phyloP scores from a whole-genome alignment of 306 rosid species.

The Quercus aquifolioides region DNA sequence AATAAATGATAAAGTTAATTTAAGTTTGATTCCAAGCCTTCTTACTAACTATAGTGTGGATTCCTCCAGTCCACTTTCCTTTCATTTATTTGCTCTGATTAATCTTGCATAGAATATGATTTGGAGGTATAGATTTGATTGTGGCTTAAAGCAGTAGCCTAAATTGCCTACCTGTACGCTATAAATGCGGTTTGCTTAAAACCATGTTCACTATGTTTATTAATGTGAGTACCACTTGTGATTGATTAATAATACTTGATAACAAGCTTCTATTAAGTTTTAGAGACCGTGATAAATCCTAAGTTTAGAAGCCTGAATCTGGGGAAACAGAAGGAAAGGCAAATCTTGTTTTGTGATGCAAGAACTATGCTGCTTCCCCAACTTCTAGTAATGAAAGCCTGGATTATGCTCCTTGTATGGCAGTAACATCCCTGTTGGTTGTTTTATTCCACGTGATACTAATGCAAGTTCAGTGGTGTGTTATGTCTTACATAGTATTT shows the following conservation, averaged over 20 bases:
- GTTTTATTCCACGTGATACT: neutral
- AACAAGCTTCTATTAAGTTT: neutral
- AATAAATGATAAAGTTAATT: no score
- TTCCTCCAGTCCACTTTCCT: no score
- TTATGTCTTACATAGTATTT: neutral
- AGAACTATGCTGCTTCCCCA: neutral
- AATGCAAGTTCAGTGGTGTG: neutral
- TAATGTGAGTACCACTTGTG: neutral
- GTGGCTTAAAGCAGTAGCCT: neutral
- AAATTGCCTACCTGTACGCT: neutral
- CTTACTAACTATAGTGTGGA: no score
- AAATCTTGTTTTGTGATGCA: neutral
- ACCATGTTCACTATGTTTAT: neutral
- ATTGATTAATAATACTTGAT: neutral
- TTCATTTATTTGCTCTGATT: no score
- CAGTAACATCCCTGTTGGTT: neutral
- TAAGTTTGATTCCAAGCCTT: no score
- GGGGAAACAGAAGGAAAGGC: neutral
- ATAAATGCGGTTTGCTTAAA: neutral
- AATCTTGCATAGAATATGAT: no score
- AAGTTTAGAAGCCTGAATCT: neutral
- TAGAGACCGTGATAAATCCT: neutral
- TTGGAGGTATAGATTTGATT: no score
- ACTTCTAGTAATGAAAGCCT: neutral
- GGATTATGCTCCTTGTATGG: neutral